Evolutionary conservation across 148 eudicot genomes (phyloP), one percentile per base, ranked within the genome.

Genomic region (Rhododendron simsii): DNA sequence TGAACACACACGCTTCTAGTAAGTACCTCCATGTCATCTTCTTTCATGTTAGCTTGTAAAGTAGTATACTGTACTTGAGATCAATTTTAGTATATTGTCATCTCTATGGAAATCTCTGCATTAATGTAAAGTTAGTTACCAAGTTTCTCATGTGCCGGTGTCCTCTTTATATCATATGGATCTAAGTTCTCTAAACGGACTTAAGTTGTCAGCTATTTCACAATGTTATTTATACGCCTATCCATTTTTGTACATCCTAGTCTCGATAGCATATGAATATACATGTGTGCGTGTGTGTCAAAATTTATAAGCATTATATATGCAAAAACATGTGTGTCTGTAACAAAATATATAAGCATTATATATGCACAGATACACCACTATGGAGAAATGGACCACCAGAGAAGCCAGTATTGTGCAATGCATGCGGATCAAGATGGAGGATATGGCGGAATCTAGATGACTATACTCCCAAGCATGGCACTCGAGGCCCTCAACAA

Each of bases 371-470:
- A 85, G 87, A 85, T 28, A 79, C 87, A 7, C 83, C 83, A 80
- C 87, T 85, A 39, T 85, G 87, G 87, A 85, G 87, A 85, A 65
- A 21, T 61, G 87, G 87, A 79, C 87, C 87, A 63, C 78, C 87
- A 28, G 50, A 65, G 7, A 85, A 85, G 78, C 78, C 83, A 79
- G 61, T 79, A 15, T 45, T 85, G 61, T 85, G 87, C 83, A 85
- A 85, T 85, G 87, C 87, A 45, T 85, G 87, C 35, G 87, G 87
- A 85, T 61, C 87, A 61, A 79, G 87, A 57, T 85, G 87, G 87
- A 85, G 83, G 57, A 47, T 63, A 59, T 79, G 83, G 76, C 61
- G 65, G 55, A 79, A 83, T 63, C 83, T 85, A 45, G 83, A 41
- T 5, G 71, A 28, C 30, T 85, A 85, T 48, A 78, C n/a, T 20